A percentile compares a stretch with the other conserved stretches of the same genome.
phyloP scores from a whole-genome alignment of 2,329 filamentous ascomycete genomes.

The Microsporum audouinii region DNA sequence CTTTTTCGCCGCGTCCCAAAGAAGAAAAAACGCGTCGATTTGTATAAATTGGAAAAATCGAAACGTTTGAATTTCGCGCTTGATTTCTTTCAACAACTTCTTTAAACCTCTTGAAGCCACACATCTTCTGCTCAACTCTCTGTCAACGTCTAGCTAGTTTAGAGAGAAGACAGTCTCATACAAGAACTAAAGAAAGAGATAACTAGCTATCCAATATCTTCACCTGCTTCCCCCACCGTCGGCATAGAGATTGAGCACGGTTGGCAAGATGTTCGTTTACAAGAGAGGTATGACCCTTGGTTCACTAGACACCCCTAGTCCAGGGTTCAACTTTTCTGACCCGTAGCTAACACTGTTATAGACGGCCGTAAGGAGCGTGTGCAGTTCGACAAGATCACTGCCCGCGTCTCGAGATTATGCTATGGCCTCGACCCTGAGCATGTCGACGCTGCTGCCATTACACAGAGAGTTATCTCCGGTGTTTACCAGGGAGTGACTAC shows the following conservation, averaged over 20 bases:
- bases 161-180: background rate
- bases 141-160: background rate
- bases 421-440: constrained; percentile 93
- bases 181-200: background rate
- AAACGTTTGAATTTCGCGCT: background rate
- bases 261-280: constrained; percentile 48
- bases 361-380: constrained; percentile 99
- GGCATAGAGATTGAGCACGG: background rate
- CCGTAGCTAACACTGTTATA: constrained; percentile 29
- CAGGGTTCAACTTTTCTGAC: background rate
- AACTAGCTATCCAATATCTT: background rate
- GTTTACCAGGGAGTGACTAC: constrained; percentile 98
- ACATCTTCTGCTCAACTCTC: background rate
- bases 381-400: constrained; percentile 99
- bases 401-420: constrained; percentile 91
- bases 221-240: background rate
- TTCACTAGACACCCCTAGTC: background rate
- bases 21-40: background rate
- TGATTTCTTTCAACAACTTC: no score
- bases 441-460: constrained; percentile 95
- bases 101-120: background rate
- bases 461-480: constrained; percentile 97
- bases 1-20: constrained; percentile 1
- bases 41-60: background rate
- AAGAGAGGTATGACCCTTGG: constrained; percentile 44